Conservation (phyloP, 225 moss, liverwort and hornwort species). For the Bryum argenteum region DNA sequence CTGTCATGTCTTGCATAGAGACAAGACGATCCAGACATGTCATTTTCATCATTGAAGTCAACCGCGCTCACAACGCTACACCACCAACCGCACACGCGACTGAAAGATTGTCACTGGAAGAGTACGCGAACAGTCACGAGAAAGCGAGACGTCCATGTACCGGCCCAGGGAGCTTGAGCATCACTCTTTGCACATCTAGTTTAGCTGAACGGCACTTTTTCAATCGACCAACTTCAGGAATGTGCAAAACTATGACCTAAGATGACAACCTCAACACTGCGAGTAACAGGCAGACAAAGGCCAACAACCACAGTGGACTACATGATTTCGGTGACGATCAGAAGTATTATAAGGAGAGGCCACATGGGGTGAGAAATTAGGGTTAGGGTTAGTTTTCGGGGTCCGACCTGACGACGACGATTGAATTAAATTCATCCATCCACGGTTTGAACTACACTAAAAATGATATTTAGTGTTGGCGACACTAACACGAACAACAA, state of each 20-base stretch:
- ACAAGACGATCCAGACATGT: conserved; percentile 33
- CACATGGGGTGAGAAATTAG: not conserved
- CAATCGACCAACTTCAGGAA: conserved; percentile 51
- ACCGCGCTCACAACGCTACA: no score
- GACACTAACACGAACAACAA: no score
- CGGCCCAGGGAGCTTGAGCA: conserved; percentile 27
- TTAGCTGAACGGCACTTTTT: conserved; percentile 46
- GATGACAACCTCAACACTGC: no score
- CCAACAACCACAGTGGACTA: not conserved
- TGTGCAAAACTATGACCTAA: conserved; percentile 11
- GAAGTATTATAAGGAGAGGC: conserved; percentile 4
- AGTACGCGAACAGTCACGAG: conserved; percentile 25
- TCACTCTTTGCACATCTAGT: conserved; percentile 43
- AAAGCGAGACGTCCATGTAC: conserved; percentile 12
- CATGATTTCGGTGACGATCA: fast-evolving
- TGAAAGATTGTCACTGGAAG: conserved; percentile 29
- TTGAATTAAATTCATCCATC: not conserved
- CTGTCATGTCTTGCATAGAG: conserved; percentile 36
- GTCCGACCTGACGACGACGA: not conserved
- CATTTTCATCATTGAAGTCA: conserved; percentile 23
- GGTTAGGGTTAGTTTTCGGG: conserved; percentile 21
- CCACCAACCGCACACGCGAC: not conserved
- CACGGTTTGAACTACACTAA: no score
- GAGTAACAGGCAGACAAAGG: no score
- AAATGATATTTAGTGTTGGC: no score